These are phyloP conservation scores for Raffaelea deltoideospora DNA, from an alignment of 2,329 filamentous ascomycete species.

Conservation along the genomic window DNA sequence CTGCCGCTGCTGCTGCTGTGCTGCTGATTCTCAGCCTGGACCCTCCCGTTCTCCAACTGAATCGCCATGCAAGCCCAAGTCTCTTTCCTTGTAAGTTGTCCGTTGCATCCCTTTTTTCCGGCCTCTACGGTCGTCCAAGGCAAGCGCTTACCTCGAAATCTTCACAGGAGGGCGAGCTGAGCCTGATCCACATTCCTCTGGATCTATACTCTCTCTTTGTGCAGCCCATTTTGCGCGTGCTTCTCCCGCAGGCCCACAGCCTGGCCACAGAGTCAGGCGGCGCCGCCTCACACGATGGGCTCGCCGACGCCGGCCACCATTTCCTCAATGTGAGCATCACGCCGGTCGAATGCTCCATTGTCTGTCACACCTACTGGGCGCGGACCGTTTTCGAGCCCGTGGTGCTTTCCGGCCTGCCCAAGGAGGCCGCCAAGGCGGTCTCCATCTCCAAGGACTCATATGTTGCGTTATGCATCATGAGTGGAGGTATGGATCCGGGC, in stretches of 20 bases:
- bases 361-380: constrained; percentile 66
- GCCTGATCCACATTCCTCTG: constrained; percentile 79
- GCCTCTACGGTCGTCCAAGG: too few species aligned
- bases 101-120: too few species aligned
- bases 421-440: constrained; percentile 35
- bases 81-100: constrained; percentile 37
- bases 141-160: too few species aligned
- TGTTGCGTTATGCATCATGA: constrained; percentile 77
- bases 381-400: constrained; percentile 60
- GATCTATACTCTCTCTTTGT: constrained; percentile 63
- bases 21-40: too few species aligned
- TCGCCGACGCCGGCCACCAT: constrained; percentile 44
- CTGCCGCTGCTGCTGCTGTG: too few species aligned
- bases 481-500: constrained; percentile 78
- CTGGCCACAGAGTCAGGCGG: constrained; percentile 11
- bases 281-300: constrained; percentile 28
- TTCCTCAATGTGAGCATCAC: constrained; percentile 93
- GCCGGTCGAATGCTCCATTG: constrained; percentile 80
- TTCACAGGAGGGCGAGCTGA: constrained; percentile 66
- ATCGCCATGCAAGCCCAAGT: constrained; percentile 39
- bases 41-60: too few species aligned
- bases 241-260: constrained; percentile 49
- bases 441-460: constrained; percentile 73
- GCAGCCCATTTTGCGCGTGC: constrained; percentile 71
- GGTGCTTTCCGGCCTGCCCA: constrained; percentile 42